These are phyloP conservation scores for Alternaria metachromatica DNA, from an alignment of 2,329 filamentous ascomycete genomes.

Conservation along the genomic window DNA sequence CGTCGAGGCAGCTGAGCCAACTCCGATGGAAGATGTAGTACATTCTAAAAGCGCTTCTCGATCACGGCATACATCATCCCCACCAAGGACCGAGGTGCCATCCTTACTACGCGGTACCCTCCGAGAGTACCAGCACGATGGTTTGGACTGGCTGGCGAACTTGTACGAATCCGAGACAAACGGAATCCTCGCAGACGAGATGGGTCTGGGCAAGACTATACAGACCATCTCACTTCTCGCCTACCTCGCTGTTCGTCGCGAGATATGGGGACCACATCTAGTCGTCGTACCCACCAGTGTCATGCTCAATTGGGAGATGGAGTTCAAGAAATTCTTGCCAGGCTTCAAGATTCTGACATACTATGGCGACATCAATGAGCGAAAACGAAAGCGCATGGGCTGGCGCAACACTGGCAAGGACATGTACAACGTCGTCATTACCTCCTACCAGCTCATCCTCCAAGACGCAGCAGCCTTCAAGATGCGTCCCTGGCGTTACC, in stretches of 20 bases:
- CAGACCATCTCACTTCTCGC: conserved; percentile 95
- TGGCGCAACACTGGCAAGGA: conserved; percentile 83
- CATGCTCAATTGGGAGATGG: conserved; percentile 99
- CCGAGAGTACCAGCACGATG: conserved; percentile 94
- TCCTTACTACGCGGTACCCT: conserved; percentile 83
- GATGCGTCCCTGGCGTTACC: conserved; percentile 92
- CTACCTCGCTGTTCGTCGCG: conserved; percentile 86
- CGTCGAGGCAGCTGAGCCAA: conserved; percentile 21
- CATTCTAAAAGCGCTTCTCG: conserved; percentile 24
- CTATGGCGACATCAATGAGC: conserved; percentile 92
- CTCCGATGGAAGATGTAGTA: conserved; percentile 19
- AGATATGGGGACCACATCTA: conserved; percentile 94
- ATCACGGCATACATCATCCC: conserved; percentile 40
- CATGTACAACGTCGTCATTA: conserved; percentile 95
- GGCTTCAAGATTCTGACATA: conserved; percentile 98
- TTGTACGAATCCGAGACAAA: conserved; percentile 93
- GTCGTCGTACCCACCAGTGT: conserved; percentile 97
- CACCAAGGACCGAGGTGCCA: conserved; percentile 44
- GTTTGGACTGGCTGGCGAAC: conserved; percentile 95
- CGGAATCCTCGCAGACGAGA: conserved; percentile 95
- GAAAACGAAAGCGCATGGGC: conserved; percentile 85
- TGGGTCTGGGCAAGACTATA: conserved; percentile 98
- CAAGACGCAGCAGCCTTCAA: conserved; percentile 96
- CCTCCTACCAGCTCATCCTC: conserved; percentile 93
- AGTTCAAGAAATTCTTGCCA: conserved; percentile 99